These are phyloP conservation scores for Scytalidium sp. DNA, from an alignment of 2,329 filamentous ascomycete species.

Conservation along the genomic window DNA sequence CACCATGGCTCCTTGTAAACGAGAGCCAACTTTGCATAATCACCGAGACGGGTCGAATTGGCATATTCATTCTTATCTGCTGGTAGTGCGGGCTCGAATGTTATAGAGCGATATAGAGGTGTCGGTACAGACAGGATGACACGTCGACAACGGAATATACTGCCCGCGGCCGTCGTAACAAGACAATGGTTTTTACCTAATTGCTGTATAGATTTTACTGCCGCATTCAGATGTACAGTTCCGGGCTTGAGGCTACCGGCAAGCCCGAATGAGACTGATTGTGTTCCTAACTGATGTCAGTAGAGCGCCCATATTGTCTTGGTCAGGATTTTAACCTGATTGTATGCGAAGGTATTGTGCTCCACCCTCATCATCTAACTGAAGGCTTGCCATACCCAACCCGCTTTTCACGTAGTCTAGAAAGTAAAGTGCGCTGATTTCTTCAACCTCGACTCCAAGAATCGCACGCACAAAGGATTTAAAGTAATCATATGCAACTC, in stretches of 20 bases:
- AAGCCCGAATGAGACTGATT: slow-evolving; percentile 31
- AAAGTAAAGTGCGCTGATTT: slow-evolving; percentile 50
- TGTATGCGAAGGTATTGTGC: slow-evolving; percentile 25
- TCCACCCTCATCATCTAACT: slow-evolving; percentile 48
- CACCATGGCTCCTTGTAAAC: slow-evolving; percentile 45
- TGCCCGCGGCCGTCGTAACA: not conserved
- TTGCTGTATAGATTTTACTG: slow-evolving; percentile 21
- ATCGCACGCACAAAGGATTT: slow-evolving; percentile 37
- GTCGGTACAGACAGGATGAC: slow-evolving; percentile 46
- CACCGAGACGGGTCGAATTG: slow-evolving; percentile 33
- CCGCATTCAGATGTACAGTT: slow-evolving; percentile 17
- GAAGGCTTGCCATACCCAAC: slow-evolving; percentile 47
- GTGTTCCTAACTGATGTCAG: slow-evolving; percentile 23
- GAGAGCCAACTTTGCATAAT: slow-evolving; percentile 43
- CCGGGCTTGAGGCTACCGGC: slow-evolving; percentile 24
- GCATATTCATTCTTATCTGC: slow-evolving; percentile 31
- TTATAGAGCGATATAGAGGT: slow-evolving; percentile 40
- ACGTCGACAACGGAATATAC: slow-evolving; percentile 19
- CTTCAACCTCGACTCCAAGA: slow-evolving; percentile 44
- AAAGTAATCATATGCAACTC: slow-evolving; percentile 35
- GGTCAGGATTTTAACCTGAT: slow-evolving; percentile 25
- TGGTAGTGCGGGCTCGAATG: slow-evolving; percentile 42
- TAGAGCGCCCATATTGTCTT: slow-evolving; percentile 30
- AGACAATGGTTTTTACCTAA: slow-evolving; percentile 26
- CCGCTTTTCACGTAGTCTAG: slow-evolving; percentile 51